Base-by-base conservation (phyloP, 768 basidiomycete genomes). In the Pisolithus sp. region DNA sequence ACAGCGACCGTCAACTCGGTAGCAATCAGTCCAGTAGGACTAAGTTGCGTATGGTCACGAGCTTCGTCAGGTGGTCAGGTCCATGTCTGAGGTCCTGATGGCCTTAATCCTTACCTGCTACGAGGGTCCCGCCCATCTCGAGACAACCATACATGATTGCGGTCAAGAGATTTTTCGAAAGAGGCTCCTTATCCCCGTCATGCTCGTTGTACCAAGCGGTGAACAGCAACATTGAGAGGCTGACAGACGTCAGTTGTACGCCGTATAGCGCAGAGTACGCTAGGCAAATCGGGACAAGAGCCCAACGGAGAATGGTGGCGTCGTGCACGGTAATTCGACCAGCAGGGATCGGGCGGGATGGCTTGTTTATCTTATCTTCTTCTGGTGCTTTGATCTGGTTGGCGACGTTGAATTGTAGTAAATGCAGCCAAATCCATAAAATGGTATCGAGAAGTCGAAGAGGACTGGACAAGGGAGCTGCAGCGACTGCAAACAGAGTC, bases 351-450 rank as follows among this genome's bases (percentile, higher is more conserved):
- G 77, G 77, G 12, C 77, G 61, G 51, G 72, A 70, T 2, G 73
- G 71, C 48, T 76, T 75, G 59, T 78, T 78, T 44, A 64, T 41
- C 21, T 56, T 64, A 51, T 78, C 77, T 58, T 78, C 77, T 10
- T 70, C 69, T 5, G 69, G 66, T 6, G 65, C 62, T 30, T 70
- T 63, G 20, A 66, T 68, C 57, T 78, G 76, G 51, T 78, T 78
- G 3, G 73, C 64, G n/a, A 77, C 58, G 52, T 73, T 57, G 57
- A 71, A 74, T 42, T 74, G 74, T 3, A 78, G 59, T 12, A 76
- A 61, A 47, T 78, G 77, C 2, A 74, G 48, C 69, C 68, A 78
- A 24, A 75, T 64, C 77, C 77, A 78, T 4, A 70, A 37, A 1
- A 73, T 47, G 5, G 68, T 58, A 21, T 71, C 62, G 6, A 61